Conservation (phyloP, 1,284 basidiomycete species). For the Anthracocystis panici-leucophaei region DNA sequence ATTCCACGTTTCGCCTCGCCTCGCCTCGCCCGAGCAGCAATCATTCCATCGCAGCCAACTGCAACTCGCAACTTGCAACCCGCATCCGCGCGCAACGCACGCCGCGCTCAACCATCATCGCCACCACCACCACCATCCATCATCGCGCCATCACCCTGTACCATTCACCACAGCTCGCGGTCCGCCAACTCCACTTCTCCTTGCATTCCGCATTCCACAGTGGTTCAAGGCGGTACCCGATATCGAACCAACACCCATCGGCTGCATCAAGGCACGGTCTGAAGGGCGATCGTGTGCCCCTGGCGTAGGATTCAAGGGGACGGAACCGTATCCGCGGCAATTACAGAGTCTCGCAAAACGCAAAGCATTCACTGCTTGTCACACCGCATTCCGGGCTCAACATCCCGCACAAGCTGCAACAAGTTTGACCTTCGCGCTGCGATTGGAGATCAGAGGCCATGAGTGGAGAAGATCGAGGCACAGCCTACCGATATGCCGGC, state of each 20-base stretch:
- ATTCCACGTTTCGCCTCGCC: neutral
- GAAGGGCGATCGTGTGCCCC: too few species aligned
- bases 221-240: neutral
- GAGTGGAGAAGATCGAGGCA: conserved; percentile 40
- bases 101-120: neutral
- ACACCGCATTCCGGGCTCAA: too few species aligned
- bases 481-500: conserved; percentile 39
- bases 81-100: neutral
- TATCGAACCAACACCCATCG: too few species aligned
- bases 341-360: too few species aligned
- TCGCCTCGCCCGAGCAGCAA: conserved; percentile 7
- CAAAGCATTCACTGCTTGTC: too few species aligned
- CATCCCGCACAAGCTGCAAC: too few species aligned
- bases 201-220: neutral
- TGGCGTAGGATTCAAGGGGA: too few species aligned
- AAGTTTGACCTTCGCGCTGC: too few species aligned
- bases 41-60: conserved; percentile 6
- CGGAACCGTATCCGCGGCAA: too few species aligned
- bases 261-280: too few species aligned
- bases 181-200: neutral
- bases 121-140: conserved; percentile 2
- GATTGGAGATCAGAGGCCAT: conserved; percentile 7
- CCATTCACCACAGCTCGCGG: neutral
- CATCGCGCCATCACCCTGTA: neutral
- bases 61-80: neutral